Evolutionary conservation across 768 basidiomycete species (phyloP), one percentile per base, ranked within the genome.

Genomic region (Termitomyces sp.): DNA sequence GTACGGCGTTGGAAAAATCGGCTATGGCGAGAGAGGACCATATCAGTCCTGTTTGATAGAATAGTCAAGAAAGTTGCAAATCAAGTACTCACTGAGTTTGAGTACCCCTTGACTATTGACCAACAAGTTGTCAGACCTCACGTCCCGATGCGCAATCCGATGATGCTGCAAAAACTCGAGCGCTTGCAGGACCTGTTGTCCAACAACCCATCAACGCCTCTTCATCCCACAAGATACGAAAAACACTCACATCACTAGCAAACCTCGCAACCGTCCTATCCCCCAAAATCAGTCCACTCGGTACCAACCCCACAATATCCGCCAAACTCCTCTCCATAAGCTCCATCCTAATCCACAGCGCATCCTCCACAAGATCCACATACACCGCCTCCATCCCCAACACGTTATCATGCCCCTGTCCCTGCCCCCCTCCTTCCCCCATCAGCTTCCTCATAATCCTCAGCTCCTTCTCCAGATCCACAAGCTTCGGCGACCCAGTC

Each of bases 261-360:
- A 93, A 91, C 67, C 88, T 75, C 18, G 86, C 89, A 46, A 93
- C 81, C 50, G 83, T 78, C 63, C 82, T 75, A 71, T 94, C 92
- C 58, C 82, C 79, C 51, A 94, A 61, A 64, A 80, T 76, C 40
- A 91, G 70, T 0, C 89, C 89, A 60, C 83, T 77, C 13, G 75
- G 80, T 7, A 82, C 82, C 20, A 92, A 70, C 16, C 77, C 82
- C 16, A 93, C 77, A 49, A 94, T 80, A 69, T 94, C 92, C 65
- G 92, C 92, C 64, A 94, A 74, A 68, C 90, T 92, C 62, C 91
- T 79, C 66, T 92, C 90, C 91, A 94, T 92, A 35, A 93, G 81
- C 70, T 93, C 91, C 92, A 94, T 94, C 62, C 87, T 77, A 51
- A 94, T 87, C 92, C 92, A 94, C 40, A 94, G 71, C 59, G 85